Evolutionary conservation across 106 monocot genomes (phyloP).

Genomic region (Platanthera zijinensis): DNA sequence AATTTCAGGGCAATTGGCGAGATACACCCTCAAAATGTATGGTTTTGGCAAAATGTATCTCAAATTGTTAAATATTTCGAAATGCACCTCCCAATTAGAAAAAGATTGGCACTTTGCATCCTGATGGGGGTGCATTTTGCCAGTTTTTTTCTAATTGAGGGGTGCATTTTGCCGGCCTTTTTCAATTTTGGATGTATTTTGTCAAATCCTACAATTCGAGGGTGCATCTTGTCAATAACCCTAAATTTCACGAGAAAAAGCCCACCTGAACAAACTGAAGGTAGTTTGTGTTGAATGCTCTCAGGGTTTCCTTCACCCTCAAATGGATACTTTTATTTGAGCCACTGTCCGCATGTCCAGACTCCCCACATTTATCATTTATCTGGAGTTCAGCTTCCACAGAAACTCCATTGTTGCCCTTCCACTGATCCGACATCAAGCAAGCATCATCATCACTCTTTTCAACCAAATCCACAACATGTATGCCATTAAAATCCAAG

Average conservation of each 20-base stretch:
- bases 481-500: neutral
- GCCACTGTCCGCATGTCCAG: neutral
- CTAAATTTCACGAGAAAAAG: neutral
- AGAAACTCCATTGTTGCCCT: neutral
- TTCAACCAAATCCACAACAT: neutral
- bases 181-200: too few relatives aligned
- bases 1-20: neutral
- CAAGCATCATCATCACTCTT: neutral
- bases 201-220: too few relatives aligned
- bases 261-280: slow-evolving; percentile 45
- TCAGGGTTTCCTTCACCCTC: slow-evolving; percentile 41
- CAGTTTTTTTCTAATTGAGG: too few relatives aligned
- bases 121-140: too few relatives aligned
- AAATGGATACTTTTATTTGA: slow-evolving; percentile 21
- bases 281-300: slow-evolving; percentile 38
- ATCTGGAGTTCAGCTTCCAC: neutral
- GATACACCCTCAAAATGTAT: neutral
- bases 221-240: too few relatives aligned
- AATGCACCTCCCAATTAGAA: too few relatives aligned
- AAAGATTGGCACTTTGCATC: too few relatives aligned
- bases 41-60: neutral
- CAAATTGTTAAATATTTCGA: too few relatives aligned
- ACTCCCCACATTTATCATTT: neutral
- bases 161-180: too few relatives aligned
- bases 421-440: neutral